Conservation (phyloP, 2,329 filamentous ascomycete genomes). For the Colletotrichum noveboracense region DNA sequence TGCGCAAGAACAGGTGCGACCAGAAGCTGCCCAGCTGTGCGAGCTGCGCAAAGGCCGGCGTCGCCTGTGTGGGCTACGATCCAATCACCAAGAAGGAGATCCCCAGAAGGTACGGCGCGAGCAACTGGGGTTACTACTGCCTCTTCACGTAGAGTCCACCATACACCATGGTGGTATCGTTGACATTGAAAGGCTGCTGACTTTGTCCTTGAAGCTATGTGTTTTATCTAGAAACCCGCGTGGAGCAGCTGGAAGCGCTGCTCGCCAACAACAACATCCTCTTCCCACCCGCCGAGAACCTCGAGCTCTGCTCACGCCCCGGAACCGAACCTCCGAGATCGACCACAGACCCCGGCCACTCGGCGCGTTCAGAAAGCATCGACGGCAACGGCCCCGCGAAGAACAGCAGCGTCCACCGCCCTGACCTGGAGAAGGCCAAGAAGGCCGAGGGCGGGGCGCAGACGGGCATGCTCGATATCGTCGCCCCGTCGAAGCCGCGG, state of each 20-base stretch:
- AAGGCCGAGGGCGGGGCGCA: constrained; percentile 32
- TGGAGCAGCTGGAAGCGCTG: constrained; percentile 81
- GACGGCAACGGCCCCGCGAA: constrained; percentile 37
- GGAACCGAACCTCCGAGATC: constrained; percentile 40
- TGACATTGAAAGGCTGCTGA: background rate
- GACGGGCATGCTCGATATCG: constrained; percentile 73
- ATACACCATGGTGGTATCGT: constrained; percentile 40
- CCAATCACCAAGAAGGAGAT: constrained; percentile 97
- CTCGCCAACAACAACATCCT: constrained; percentile 72
- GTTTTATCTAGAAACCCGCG: constrained; percentile 88
- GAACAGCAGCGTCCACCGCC: constrained; percentile 37
- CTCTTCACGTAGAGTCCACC: background rate
- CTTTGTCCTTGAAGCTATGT: constrained; percentile 71
- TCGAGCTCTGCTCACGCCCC: constrained; percentile 67
- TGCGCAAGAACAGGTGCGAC: constrained; percentile 95
- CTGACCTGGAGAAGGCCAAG: constrained; percentile 32
- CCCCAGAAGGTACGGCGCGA: constrained; percentile 74
- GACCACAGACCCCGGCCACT: constrained; percentile 36
- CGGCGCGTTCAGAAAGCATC: constrained; percentile 37
- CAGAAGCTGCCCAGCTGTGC: constrained; percentile 90
- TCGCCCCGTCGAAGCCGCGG: constrained; percentile 78
- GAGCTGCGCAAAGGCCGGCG: constrained; percentile 90
- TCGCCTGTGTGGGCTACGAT: constrained; percentile 93
- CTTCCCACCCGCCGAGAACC: constrained; percentile 73
- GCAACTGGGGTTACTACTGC: background rate